Evolutionary conservation across 495 filamentous ascomycete species (phyloP), one percentile per base, ranked within the genome.

Genomic region (Thermothielavioides terrestris): DNA sequence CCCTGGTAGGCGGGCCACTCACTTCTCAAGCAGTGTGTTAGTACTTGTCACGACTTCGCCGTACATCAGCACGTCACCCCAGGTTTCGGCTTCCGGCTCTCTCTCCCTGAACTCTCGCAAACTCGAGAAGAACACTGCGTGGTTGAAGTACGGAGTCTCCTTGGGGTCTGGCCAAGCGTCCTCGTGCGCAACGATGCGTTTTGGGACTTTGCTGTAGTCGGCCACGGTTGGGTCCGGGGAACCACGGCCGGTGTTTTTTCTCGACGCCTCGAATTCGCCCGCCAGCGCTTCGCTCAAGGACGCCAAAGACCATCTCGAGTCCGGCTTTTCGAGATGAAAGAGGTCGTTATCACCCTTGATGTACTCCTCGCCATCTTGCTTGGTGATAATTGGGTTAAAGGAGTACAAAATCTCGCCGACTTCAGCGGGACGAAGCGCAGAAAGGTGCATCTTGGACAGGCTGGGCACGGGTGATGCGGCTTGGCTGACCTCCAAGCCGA

Each of bases 21-120:
- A 88, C 86, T 92, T 95, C 62, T 97, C 92, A 1, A 98, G 70
- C n/a, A 97, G 74, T 2, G 90, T 94, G 64, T 88, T 94, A 18
- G 92, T 98, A 65, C 88, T 94, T 14, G 92, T 96, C 34, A 97
- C 73, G 4, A 94, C 88, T 63, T 95, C 88, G 28, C 86, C 91
- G 64, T 97, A 97, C 46, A 98, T 69, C 6, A 96, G 63, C 38
- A 78, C 72, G 11, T 83, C 73, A 6, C 94, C 94, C 72, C 94
- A 96, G 23, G 75, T 66, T 2, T 75, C 69, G 0, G 80, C 77
- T 1, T 76, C 75, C 37, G 44, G 55, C 55, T 53, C 74, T 72
- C 45, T 77, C 63, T n/a, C 70, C 55, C 60, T 77, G 59, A 88
- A 94, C 17, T 82, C 65, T 2, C 68, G 65, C 5, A 98, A 70